Evolutionary conservation across 164 flowering plant species (phyloP).

Genomic region (Vitis amurensis): DNA sequence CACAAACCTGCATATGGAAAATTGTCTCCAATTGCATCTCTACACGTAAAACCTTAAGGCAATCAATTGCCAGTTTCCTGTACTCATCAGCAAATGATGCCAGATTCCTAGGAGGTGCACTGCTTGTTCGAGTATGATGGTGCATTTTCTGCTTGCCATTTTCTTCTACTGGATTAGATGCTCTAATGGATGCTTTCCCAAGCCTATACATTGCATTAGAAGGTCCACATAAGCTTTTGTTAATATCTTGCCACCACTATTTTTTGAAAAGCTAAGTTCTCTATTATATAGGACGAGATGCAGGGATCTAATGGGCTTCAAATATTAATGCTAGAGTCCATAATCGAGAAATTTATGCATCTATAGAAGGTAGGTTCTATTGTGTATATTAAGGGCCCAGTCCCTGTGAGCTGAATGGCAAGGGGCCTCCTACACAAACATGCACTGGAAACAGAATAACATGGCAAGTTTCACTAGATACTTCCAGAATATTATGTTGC

Average conservation of each 20-base stretch:
- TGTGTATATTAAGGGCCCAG: too few relatives aligned
- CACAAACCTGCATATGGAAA: conserved; percentile 87
- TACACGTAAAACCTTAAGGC: conserved; percentile 91
- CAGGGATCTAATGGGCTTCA: too few relatives aligned
- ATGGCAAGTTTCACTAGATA: too few relatives aligned
- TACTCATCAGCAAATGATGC: conserved; percentile 94
- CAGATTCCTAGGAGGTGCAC: conserved; percentile 61
- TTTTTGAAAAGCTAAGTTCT: not conserved
- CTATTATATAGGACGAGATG: not conserved
- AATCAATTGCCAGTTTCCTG: conserved; percentile 85
- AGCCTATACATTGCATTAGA: conserved; percentile 49
- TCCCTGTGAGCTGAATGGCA: too few relatives aligned
- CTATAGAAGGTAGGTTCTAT: too few relatives aligned
- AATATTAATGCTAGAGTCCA: too few relatives aligned
- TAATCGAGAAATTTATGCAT: too few relatives aligned
- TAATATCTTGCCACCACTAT: conserved; percentile 4
- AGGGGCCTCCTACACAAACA: too few relatives aligned
- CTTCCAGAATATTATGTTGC: too few relatives aligned
- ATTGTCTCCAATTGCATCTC: conserved; percentile 97
- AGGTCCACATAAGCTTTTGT: conserved; percentile 11
- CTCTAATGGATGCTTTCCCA: conserved; percentile 49
- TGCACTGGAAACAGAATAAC: too few relatives aligned
- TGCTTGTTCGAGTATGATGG: conserved; percentile 46
- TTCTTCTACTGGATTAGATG: conserved; percentile 50
- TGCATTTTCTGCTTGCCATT: conserved; percentile 32